Percentiles rank a stretch among this genome's conserved stretches.
Evolutionary conservation across 2,329 filamentous ascomycete genomes (phyloP).

Genomic region (Sordariomycetes sp.): DNA sequence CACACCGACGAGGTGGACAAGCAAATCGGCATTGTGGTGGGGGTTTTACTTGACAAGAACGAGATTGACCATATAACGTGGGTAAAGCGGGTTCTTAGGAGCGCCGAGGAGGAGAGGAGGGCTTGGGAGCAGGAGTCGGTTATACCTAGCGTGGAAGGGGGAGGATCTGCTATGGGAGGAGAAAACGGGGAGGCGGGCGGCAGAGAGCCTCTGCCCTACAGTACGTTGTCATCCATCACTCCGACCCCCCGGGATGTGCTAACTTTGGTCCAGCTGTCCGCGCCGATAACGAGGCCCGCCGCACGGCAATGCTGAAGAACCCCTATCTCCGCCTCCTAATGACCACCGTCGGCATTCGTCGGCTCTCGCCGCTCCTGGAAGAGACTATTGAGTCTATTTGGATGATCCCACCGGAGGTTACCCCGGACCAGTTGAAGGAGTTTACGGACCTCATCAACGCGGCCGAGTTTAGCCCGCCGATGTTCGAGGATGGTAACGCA

Average conservation of each 20-base stretch:
- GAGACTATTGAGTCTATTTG: slow-evolving; percentile 69
- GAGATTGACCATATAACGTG: slow-evolving; percentile 69
- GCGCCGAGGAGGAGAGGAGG: slow-evolving; percentile 61
- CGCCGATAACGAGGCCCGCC: slow-evolving; percentile 54
- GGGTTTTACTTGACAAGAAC: slow-evolving; percentile 69
- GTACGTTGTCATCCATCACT: slow-evolving; percentile 14
- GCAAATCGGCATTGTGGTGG: slow-evolving; percentile 71
- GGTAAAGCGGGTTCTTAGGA: slow-evolving; percentile 62
- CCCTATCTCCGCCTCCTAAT: slow-evolving; percentile 78
- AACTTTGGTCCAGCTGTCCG: slow-evolving; percentile 37
- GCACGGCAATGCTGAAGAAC: slow-evolving; percentile 78
- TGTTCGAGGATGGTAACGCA: slow-evolving; percentile 66
- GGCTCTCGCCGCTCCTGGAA: slow-evolving; percentile 40
- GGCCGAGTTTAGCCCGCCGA: slow-evolving; percentile 67
- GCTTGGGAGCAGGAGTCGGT: slow-evolving; percentile 67
- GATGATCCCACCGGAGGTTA: slow-evolving; percentile 60
- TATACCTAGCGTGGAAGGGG: slow-evolving; percentile 25
- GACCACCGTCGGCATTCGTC: slow-evolving; percentile 60
- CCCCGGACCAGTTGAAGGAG: slow-evolving; percentile 56
- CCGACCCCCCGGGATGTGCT: slow-evolving; percentile 11
- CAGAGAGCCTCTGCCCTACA: slow-evolving; percentile 19
- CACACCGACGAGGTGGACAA: slow-evolving; percentile 55
- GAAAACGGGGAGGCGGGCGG: slow-evolving; percentile 12
- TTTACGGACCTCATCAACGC: slow-evolving; percentile 63
- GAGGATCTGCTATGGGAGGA: slow-evolving; percentile 21